Percentiles rank a stretch among this genome's conserved stretches.
Evolutionary conservation across 371 early-diverging fungal species (phyloP).

Genomic region (Circinella umbellata): DNA sequence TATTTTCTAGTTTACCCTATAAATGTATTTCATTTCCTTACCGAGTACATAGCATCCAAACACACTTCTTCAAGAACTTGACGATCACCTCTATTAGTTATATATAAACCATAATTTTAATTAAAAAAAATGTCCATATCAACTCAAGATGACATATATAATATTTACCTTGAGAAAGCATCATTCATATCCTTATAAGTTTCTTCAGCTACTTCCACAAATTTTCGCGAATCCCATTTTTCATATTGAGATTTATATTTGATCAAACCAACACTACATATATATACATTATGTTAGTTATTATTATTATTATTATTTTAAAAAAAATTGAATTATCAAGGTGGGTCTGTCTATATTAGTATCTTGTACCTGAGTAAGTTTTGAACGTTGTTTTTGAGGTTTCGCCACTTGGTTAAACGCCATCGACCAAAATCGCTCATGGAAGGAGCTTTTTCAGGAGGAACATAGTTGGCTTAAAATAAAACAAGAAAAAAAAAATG

Average conservation of each 20-base stretch:
- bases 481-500: not conserved
- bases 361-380: slow-evolving; percentile 48
- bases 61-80: slow-evolving; percentile 63
- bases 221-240: slow-evolving; percentile 55
- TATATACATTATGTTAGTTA: not conserved
- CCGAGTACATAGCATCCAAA: slow-evolving; percentile 65
- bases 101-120: not conserved
- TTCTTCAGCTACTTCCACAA: slow-evolving; percentile 62
- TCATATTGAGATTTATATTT: slow-evolving; percentile 57
- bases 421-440: slow-evolving; percentile 49
- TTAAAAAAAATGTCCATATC: not conserved
- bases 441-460: slow-evolving; percentile 52
- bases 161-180: slow-evolving; percentile 63
- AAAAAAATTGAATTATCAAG: not conserved
- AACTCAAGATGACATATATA: not conserved
- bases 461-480: slow-evolving; percentile 50
- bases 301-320: not conserved
- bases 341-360: not conserved
- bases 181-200: slow-evolving; percentile 76
- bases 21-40: slow-evolving; percentile 16
- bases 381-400: slow-evolving; percentile 52
- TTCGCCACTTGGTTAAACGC: slow-evolving; percentile 57
- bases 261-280: slow-evolving; percentile 53
- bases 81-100: slow-evolving; percentile 61
- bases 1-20: not conserved